Conservation (phyloP, 2,329 filamentous ascomycete species). For the Fusarium sp. region DNA sequence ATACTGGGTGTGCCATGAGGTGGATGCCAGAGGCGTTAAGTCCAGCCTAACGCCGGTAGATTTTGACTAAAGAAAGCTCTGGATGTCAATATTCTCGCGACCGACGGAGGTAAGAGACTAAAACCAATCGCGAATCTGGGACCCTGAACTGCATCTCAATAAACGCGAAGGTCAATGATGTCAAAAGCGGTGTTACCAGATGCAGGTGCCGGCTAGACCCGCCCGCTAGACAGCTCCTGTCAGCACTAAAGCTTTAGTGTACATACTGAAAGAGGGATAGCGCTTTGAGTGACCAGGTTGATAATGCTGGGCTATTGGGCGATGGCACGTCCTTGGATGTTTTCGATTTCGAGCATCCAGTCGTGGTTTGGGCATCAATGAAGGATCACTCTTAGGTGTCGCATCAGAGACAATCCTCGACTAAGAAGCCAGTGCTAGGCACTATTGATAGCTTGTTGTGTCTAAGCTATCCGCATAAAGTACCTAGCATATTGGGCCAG, state of each 20-base stretch:
- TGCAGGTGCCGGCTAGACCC: background rate
- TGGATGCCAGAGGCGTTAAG: too few species aligned
- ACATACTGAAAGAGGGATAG: background rate
- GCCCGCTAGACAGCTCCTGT: background rate
- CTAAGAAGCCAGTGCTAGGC: too few species aligned
- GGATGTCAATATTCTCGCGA: too few species aligned
- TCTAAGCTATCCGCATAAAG: conserved; percentile 1
- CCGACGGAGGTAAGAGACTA: background rate
- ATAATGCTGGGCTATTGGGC: too few species aligned
- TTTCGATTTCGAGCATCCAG: too few species aligned
- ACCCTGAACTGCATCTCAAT: background rate
- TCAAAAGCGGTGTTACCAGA: background rate
- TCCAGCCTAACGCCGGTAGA: too few species aligned
- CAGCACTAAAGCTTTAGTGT: background rate
- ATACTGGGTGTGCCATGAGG: background rate
- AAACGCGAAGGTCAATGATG: background rate
- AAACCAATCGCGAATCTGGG: background rate
- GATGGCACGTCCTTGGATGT: too few species aligned
- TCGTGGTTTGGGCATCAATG: too few species aligned
- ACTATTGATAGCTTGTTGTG: too few species aligned
- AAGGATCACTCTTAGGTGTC: too few species aligned
- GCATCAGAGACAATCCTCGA: too few species aligned
- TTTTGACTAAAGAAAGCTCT: too few species aligned
- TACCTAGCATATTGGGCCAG: conserved; percentile 11
- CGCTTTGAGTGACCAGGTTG: background rate